Percentiles rank a stretch among this genome's conserved stretches.
phyloP scores from a whole-genome alignment of 2,329 filamentous ascomycete genomes.

The Drechslera avenae region DNA sequence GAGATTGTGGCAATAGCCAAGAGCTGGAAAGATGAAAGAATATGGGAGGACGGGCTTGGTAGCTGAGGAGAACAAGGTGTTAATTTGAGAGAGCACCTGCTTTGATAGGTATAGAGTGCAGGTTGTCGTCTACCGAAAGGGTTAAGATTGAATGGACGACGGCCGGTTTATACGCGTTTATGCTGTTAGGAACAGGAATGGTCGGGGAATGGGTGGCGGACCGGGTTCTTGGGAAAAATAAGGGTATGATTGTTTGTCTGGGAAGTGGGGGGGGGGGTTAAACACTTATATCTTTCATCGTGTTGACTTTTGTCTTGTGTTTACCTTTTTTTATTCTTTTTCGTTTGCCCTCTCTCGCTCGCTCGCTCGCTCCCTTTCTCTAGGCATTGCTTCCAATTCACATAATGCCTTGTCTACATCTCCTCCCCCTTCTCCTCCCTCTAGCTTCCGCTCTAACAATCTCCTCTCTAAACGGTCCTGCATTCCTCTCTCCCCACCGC shows the following conservation, averaged over 20 bases:
- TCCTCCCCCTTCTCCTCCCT: constrained; percentile 25
- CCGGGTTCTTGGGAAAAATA: constrained; percentile 10
- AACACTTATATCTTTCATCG: not conserved
- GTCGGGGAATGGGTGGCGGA: too few species aligned
- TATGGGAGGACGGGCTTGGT: not conserved
- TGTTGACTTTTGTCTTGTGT: too few species aligned
- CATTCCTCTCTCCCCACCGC: constrained; percentile 65
- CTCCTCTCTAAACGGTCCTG: constrained; percentile 71
- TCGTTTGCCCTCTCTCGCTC: too few species aligned
- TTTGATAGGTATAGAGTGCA: constrained; percentile 1
- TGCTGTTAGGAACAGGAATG: constrained; percentile 1
- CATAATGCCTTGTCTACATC: not conserved
- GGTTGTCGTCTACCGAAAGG: too few species aligned
- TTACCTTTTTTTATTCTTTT: constrained; percentile 10
- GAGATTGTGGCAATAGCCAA: not conserved
- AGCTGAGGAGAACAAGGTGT: not conserved
- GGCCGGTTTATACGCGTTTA: not conserved
- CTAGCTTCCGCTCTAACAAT: constrained; percentile 31
- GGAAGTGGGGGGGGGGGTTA: not conserved
- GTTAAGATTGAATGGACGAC: too few species aligned
- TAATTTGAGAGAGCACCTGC: not conserved
- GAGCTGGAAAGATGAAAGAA: not conserved
- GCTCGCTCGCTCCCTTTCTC: too few species aligned
- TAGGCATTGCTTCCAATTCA: too few species aligned
- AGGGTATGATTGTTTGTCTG: too few species aligned